Percentiles rank a stretch among this genome's conserved stretches.
Conservation (phyloP, 768 basidiomycete genomes). For the Melanogaster broomeanus region DNA sequence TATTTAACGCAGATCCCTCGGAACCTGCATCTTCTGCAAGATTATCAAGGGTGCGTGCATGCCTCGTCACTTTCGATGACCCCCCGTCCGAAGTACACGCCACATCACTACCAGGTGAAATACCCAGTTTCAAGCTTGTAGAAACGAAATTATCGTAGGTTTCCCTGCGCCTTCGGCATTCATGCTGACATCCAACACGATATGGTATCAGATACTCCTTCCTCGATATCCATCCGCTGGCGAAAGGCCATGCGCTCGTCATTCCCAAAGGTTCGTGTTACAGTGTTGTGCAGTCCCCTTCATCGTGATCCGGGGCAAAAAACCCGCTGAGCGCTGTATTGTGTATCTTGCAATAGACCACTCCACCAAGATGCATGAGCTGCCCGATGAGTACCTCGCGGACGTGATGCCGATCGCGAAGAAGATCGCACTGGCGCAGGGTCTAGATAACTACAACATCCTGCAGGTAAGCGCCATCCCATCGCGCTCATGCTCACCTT, state of each 20-base stretch:
- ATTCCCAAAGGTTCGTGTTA: slow-evolving; percentile 84
- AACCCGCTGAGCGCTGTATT: not conserved
- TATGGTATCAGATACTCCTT: slow-evolving; percentile 78
- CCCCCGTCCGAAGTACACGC: not conserved
- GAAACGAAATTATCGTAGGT: slow-evolving; percentile 75
- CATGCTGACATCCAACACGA: not conserved
- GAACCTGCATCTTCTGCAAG: slow-evolving; percentile 89
- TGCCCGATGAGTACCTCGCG: slow-evolving; percentile 81
- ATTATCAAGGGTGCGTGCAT: slow-evolving; percentile 75
- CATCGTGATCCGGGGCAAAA: no score
- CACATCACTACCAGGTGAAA: slow-evolving; percentile 59
- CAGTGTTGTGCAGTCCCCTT: not conserved
- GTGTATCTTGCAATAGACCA: slow-evolving; percentile 58
- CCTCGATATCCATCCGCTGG: slow-evolving; percentile 88
- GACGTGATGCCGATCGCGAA: slow-evolving; percentile 83
- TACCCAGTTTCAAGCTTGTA: slow-evolving; percentile 83
- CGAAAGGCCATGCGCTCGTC: slow-evolving; percentile 88
- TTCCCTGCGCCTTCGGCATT: not conserved
- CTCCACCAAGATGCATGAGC: slow-evolving; percentile 78
- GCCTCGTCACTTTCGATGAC: not conserved
- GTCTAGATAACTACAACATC: slow-evolving; percentile 81
- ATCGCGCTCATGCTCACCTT: no score
- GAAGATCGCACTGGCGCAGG: slow-evolving; percentile 81
- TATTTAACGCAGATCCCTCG: slow-evolving; percentile 45
- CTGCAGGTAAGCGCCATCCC: slow-evolving; percentile 52